Percentiles rank a stretch among this genome's conserved stretches.
phyloP scores from a whole-genome alignment of 2,329 filamentous ascomycete species.

The Neofusicoccum umdonicola region DNA sequence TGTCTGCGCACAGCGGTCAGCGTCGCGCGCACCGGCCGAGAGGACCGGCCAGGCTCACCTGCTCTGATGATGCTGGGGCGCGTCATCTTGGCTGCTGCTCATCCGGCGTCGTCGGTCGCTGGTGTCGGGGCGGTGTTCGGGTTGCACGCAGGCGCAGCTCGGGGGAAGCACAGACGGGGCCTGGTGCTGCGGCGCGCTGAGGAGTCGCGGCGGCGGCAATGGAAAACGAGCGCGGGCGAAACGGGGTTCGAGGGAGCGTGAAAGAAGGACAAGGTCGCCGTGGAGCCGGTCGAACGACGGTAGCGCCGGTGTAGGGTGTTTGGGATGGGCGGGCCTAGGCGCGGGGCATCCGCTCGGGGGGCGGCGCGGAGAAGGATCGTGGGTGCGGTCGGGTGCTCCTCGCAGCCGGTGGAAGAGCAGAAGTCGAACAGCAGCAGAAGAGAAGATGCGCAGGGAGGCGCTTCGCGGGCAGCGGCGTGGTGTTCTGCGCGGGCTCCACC shows the following conservation, averaged over 20 bases:
- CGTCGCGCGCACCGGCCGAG: conserved; percentile 7
- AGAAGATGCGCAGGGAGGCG: not conserved
- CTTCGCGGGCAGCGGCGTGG: not conserved
- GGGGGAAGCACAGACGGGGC: not conserved
- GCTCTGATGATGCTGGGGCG: conserved; percentile 57
- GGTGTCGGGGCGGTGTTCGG: not conserved
- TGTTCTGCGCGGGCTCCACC: conserved; percentile 3
- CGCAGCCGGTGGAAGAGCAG: conserved; percentile 14
- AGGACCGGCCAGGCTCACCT: conserved; percentile 39
- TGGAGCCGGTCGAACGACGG: conserved; percentile 1
- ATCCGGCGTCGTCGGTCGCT: conserved; percentile 5
- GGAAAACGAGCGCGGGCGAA: not conserved
- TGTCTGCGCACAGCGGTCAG: conserved; percentile 61
- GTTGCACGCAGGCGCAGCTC: conserved; percentile 12
- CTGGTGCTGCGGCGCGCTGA: not conserved
- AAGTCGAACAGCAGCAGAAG: not conserved
- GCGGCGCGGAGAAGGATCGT: conserved; percentile 9
- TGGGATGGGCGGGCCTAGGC: not conserved
- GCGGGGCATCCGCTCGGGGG: not conserved
- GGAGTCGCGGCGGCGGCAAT: not conserved
- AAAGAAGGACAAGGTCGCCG: not conserved
- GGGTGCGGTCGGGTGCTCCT: not conserved
- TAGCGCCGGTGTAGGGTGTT: not conserved
- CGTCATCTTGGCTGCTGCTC: conserved; percentile 42
- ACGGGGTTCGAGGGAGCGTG: not conserved